These are phyloP conservation scores for Calonectria leucothoes DNA, from an alignment of 2,329 filamentous ascomycete genomes.

Conservation along the genomic window DNA sequence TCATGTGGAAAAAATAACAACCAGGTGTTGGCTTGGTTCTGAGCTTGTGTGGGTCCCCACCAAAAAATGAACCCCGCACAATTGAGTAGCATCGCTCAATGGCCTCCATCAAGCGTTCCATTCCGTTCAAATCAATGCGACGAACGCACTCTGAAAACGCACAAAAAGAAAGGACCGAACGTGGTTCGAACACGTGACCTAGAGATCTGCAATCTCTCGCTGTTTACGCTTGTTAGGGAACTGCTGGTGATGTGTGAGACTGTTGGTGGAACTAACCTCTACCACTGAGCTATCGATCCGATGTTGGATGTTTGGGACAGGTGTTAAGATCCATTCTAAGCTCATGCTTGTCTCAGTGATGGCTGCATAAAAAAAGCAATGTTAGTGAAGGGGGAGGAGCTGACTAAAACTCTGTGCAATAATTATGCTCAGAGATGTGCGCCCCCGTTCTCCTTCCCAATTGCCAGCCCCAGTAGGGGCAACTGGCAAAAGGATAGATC, in stretches of 20 bases:
- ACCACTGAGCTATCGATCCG: conserved; percentile 7
- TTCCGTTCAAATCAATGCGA: not conserved
- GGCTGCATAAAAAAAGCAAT: not conserved
- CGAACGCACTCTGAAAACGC: not conserved
- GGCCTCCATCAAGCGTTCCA: not conserved
- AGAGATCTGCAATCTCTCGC: conserved; percentile 9
- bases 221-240: not conserved
- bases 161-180: conserved; percentile 3
- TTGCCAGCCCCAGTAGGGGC: not conserved
- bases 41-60: not conserved
- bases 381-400: too few relatives aligned
- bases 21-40: not conserved
- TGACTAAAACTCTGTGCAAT: too few relatives aligned
- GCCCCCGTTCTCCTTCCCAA: not conserved
- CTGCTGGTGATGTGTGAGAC: not conserved
- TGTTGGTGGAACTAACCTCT: not conserved
- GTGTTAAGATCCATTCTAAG: not conserved
- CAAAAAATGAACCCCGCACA: not conserved
- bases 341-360: not conserved
- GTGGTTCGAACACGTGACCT: conserved; percentile 6
- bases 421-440: not conserved
- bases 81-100: not conserved
- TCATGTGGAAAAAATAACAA: not conserved
- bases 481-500: not conserved
- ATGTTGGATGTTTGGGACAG: not conserved